These are phyloP conservation scores for Bryoerythrophyllum caledonicum DNA, from an alignment of 225 moss, liverwort and hornwort genomes.

Conservation along the genomic window DNA sequence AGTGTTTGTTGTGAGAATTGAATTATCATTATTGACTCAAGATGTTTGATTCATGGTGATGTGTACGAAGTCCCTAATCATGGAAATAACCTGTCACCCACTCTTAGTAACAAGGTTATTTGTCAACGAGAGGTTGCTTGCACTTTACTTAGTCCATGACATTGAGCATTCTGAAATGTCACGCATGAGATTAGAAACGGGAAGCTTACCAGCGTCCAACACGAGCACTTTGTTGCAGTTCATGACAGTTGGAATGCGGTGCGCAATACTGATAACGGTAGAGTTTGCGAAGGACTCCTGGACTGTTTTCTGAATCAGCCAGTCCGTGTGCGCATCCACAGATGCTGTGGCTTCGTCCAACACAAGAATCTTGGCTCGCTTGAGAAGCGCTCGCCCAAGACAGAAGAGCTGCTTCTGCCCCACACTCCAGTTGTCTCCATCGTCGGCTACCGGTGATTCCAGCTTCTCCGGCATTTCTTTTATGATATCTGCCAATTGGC, in stretches of 20 bases:
- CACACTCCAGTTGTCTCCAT: slow-evolving; percentile 54
- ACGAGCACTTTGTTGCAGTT: slow-evolving; percentile 52
- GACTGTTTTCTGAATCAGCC: slow-evolving; percentile 47
- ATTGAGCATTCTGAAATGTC: neutral
- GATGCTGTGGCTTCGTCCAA: slow-evolving; percentile 56
- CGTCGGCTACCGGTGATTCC: slow-evolving; percentile 39
- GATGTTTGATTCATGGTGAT: no score
- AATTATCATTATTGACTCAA: no score
- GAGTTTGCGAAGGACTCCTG: slow-evolving; percentile 38
- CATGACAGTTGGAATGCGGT: slow-evolving; percentile 60
- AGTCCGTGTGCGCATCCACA: slow-evolving; percentile 50
- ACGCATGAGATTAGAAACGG: neutral
- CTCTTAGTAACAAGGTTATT: no score
- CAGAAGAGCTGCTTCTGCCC: slow-evolving; percentile 56
- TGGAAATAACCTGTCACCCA: no score
- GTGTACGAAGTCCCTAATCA: no score
- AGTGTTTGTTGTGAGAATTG: no score
- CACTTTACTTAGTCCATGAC: no score
- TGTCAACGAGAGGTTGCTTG: no score
- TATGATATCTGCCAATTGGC: slow-evolving; percentile 46
- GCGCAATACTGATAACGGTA: slow-evolving; percentile 47
- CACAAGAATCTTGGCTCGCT: slow-evolving; percentile 44
- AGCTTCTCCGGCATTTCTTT: slow-evolving; percentile 36
- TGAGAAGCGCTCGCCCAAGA: slow-evolving; percentile 53
- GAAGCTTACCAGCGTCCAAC: slow-evolving; percentile 39